These are phyloP conservation scores for Septoria petroselini DNA, from an alignment of 2,329 filamentous ascomycete species.

Conservation along the genomic window DNA sequence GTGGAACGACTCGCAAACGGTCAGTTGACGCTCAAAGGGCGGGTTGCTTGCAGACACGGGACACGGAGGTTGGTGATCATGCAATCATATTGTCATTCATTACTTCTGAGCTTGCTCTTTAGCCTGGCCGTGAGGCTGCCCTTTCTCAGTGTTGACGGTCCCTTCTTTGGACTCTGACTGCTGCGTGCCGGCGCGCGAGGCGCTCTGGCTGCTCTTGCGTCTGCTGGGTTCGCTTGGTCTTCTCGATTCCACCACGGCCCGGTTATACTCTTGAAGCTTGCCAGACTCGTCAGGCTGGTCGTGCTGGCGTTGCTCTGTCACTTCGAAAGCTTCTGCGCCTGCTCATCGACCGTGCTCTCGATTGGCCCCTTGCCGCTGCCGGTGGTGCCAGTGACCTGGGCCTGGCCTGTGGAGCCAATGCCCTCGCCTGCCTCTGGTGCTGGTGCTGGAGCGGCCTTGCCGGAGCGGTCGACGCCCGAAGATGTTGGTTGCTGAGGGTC, in stretches of 20 bases:
- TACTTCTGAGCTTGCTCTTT: conserved; percentile 15
- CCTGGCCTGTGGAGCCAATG: conserved; percentile 14
- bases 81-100: conserved; percentile 14
- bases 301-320: conserved; percentile 16
- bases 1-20: too few relatives aligned
- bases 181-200: background rate
- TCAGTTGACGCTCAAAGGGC: too few relatives aligned
- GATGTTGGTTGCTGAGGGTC: conserved; percentile 17
- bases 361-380: conserved; percentile 23
- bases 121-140: conserved; percentile 11
- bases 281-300: conserved; percentile 12
- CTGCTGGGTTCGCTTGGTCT: conserved; percentile 12
- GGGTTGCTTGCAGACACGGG: too few relatives aligned
- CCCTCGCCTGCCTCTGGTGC: conserved; percentile 41
- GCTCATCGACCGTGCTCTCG: conserved; percentile 20
- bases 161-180: conserved; percentile 1
- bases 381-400: conserved; percentile 11
- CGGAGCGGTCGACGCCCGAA: conserved; percentile 37
- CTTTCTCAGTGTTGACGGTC: conserved; percentile 7
- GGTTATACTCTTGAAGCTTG: conserved; percentile 13
- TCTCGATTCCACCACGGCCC: conserved; percentile 9
- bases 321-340: conserved; percentile 23
- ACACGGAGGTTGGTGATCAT: background rate
- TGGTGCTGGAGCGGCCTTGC: conserved; percentile 42
- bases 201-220: conserved; percentile 11